Base-by-base conservation (phyloP, 208 protist genomes). In the Leishmania turanica region DNA sequence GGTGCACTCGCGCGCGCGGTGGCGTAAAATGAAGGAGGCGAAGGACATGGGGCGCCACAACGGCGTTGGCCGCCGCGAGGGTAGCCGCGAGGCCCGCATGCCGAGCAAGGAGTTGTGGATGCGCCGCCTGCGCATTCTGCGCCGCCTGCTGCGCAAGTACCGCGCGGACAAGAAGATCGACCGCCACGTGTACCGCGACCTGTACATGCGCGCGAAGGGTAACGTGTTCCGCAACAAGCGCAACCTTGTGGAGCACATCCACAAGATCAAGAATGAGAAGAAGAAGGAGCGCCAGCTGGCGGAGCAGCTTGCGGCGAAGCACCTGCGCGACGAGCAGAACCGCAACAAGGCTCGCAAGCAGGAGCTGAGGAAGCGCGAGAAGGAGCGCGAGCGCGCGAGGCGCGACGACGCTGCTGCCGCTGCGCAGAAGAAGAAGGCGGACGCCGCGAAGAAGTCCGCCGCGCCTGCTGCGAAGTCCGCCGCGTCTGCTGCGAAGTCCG, bases 151-250 rank as follows among this genome's bases (percentile, higher is more conserved):
- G 62, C 87, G 86, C 82, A 99, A 99, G 92, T 99, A 99, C 96
- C 94, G 99, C 84, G 98, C 99, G 85, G 84, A 91, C 65, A 97
- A 99, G 85, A 99, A 99, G 96, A 99, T 99, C 88, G 98, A 99
- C 91, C 97, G 93, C 83, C 95, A 99, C 89, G 84, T 99, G 64
- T 99, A 99, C 97, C 98, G 98, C 89, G 91, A 99, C 75, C 91
- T 99, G 70, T 99, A 99, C 93, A 70, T 99, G 75, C 99, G 99
- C 90, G 85, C 90, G 64, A 99, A 99, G 96, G 99, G 99, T 99
- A 99, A 99, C 95, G 96, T 98, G 73, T 99, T 99, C 98, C 99
- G 99, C 93, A 99, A 99, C 98, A 99, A 99, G 96, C 98, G 99
- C 86, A 99, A 98, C 77, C 93, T 99, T 40, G 97, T 99, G 90